These are phyloP conservation scores for Curvularia hawaiiensis DNA, from an alignment of 2,329 filamentous ascomycete species.

Conservation along the genomic window DNA sequence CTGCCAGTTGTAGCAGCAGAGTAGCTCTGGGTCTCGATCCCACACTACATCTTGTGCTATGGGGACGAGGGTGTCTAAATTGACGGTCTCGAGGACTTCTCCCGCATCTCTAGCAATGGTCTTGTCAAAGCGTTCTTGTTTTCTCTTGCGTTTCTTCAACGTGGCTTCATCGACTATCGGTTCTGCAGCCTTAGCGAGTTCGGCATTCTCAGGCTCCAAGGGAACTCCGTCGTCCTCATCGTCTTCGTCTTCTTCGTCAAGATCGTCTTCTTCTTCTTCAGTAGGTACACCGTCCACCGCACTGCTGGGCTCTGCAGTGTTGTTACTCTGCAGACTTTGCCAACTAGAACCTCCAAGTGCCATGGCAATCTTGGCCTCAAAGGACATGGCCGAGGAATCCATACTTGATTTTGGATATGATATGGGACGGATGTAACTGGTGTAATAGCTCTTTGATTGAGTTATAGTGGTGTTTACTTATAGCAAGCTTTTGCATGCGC, in stretches of 20 bases:
- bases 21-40: constrained; percentile 32
- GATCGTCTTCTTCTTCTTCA: neutral
- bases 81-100: constrained; percentile 22
- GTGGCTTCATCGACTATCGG: constrained; percentile 7
- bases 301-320: neutral
- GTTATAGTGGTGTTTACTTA: neutral
- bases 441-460: neutral
- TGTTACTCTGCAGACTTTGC: constrained; percentile 18
- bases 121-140: constrained; percentile 18
- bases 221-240: neutral
- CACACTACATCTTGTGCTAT: constrained; percentile 24
- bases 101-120: constrained; percentile 25
- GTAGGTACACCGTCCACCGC: neutral
- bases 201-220: neutral
- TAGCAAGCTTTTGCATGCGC: neutral
- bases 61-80: constrained; percentile 17
- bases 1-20: constrained; percentile 41
- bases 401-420: neutral
- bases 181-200: neutral
- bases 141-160: constrained; percentile 22
- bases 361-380: constrained; percentile 21
- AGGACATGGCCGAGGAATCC: constrained; percentile 13
- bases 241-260: constrained; percentile 4
- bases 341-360: constrained; percentile 20
- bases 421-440: neutral